Conservation (phyloP, 495 filamentous ascomycete genomes). For the Aspergillus mulundensis region DNA sequence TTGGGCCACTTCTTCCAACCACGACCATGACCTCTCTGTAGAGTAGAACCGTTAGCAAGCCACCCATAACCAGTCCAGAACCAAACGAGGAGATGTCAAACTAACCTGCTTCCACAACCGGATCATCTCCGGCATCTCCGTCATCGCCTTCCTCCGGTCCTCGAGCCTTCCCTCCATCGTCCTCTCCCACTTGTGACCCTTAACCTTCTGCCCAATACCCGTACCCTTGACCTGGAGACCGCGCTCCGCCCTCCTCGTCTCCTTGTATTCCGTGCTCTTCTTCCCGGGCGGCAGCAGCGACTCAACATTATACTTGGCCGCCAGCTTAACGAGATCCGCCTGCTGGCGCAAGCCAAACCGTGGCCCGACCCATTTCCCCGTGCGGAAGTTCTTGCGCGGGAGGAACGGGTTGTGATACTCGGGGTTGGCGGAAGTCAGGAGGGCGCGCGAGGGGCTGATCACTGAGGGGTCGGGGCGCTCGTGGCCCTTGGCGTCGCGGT, state of each 20-base stretch:
- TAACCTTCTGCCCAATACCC: conserved; percentile 85
- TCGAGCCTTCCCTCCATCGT: conserved; percentile 79
- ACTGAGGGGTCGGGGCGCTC: conserved; percentile 31
- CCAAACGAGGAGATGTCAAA: background rate
- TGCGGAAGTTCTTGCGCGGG: conserved; percentile 62
- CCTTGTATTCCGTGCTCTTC: conserved; percentile 70
- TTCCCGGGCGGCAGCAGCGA: conserved; percentile 70
- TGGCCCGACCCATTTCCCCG: conserved; percentile 74
- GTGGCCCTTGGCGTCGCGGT: conserved; percentile 42
- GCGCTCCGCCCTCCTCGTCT: conserved; percentile 61
- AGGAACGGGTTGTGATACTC: conserved; percentile 69
- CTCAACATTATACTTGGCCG: conserved; percentile 74
- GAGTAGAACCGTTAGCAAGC: conserved; percentile 19
- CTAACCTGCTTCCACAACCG: conserved; percentile 88
- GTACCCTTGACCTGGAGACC: conserved; percentile 84
- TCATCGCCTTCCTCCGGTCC: conserved; percentile 84
- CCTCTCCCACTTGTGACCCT: conserved; percentile 91
- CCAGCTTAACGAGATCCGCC: conserved; percentile 87
- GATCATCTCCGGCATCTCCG: conserved; percentile 87
- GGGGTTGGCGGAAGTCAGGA: conserved; percentile 29
- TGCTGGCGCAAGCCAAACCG: conserved; percentile 79
- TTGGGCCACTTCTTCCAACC: conserved; percentile 91
- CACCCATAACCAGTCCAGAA: background rate
- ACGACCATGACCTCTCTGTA: conserved; percentile 75
- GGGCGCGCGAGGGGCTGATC: conserved; percentile 32